A percentile compares a stretch with the other conserved stretches of the same genome.
Evolutionary conservation across 1,139 yeast genomes (phyloP).

Genomic region (Pneumocystis sp.): DNA sequence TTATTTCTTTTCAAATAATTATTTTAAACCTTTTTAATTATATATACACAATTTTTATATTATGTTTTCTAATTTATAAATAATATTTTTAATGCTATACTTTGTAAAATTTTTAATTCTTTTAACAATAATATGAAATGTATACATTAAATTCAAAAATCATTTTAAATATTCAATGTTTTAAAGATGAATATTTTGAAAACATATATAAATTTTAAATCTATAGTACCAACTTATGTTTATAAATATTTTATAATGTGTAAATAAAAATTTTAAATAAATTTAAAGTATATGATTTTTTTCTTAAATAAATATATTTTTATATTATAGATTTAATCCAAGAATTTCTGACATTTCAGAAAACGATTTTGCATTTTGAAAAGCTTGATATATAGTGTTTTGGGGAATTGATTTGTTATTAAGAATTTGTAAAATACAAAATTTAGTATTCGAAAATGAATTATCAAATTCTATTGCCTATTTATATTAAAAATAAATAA

Average conservation of each 20-base stretch:
- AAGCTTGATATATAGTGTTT: slow-evolving; percentile 36
- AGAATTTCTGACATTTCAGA: slow-evolving; percentile 32
- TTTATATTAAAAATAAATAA: slow-evolving; percentile 13
- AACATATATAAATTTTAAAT: too few species aligned
- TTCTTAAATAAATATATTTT: neutral
- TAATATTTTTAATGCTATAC: neutral
- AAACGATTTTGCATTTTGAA: slow-evolving; percentile 42
- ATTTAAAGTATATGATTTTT: neutral
- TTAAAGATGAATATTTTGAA: neutral
- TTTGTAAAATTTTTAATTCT: too few species aligned
- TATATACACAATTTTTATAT: neutral
- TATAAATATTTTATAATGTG: neutral
- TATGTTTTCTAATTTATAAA: neutral
- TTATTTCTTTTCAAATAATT: neutral
- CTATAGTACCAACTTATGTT: too few species aligned
- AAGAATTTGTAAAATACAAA: slow-evolving; percentile 56
- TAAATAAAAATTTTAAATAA: neutral
- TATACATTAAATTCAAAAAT: neutral
- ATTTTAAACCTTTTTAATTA: neutral
- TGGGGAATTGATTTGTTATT: slow-evolving; percentile 48
- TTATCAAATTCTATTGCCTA: slow-evolving; percentile 45
- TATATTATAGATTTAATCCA: neutral
- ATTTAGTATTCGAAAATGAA: slow-evolving; percentile 59
- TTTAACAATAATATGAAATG: neutral
- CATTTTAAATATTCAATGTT: neutral